Percentiles rank a stretch among this genome's conserved stretches.
Evolutionary conservation across 257 asterid genomes (phyloP).

Genomic region (Verbascum thapsus): DNA sequence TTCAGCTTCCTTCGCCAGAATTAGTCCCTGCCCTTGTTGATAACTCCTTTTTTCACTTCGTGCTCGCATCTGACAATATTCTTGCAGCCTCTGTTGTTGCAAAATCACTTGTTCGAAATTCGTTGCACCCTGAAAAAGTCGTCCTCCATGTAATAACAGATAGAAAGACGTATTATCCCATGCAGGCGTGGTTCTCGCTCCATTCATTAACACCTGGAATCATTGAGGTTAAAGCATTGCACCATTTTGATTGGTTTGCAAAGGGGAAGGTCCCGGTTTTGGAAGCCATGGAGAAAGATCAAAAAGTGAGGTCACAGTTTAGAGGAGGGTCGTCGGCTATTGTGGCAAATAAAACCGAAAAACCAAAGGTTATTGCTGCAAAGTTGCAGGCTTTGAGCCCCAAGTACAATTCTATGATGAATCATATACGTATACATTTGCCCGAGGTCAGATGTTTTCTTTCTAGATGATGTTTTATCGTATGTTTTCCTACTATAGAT

Average conservation of each 20-base stretch:
- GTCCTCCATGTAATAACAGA: conserved; percentile 88
- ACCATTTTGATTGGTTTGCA: conserved; percentile 92
- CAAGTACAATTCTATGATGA: conserved; percentile 86
- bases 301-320: conserved; percentile 68
- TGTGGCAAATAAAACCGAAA: conserved; percentile 79
- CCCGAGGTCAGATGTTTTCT: conserved; percentile 97
- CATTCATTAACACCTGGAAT: conserved; percentile 76
- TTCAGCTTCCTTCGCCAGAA: conserved; percentile 87
- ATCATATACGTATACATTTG: conserved; percentile 88
- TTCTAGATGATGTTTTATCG: too few species aligned
- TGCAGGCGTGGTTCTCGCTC: conserved; percentile 98
- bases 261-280: conserved; percentile 91
- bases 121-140: conserved; percentile 63
- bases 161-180: conserved; percentile 78
- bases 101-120: conserved; percentile 66
- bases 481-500: too few species aligned
- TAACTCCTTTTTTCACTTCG: conserved; percentile 79
- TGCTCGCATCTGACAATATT: conserved; percentile 91
- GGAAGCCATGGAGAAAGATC: conserved; percentile 99
- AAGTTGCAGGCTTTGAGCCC: conserved; percentile 96
- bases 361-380: conserved; percentile 80
- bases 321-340: conserved; percentile 96
- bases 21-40: conserved; percentile 84
- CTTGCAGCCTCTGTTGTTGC: conserved; percentile 96
- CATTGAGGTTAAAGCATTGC: conserved; percentile 84